These are phyloP conservation scores for Oryza brachyantha DNA, from an alignment of 176 grass and related monocot species.

Conservation along the genomic window DNA sequence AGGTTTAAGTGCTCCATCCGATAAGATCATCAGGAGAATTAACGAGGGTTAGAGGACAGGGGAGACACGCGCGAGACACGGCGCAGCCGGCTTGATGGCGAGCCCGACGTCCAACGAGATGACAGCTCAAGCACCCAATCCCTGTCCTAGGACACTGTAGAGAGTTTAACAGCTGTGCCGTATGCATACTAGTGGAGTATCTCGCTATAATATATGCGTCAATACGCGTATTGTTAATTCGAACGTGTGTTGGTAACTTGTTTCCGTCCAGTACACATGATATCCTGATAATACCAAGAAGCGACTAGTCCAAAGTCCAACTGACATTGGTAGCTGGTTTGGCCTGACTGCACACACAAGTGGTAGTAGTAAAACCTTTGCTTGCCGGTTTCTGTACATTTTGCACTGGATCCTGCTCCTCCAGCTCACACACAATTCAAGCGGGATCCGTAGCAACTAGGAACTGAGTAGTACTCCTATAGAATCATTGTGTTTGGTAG, in stretches of 20 bases:
- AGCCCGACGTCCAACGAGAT: constrained; percentile 4
- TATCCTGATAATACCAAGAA: neutral
- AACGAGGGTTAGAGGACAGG: neutral
- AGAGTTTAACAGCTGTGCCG: neutral
- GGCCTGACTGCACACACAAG: neutral
- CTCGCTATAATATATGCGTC: neutral
- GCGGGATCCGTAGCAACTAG: neutral
- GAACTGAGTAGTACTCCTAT: no score
- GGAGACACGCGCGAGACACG: constrained; percentile 38
- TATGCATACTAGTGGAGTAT: neutral
- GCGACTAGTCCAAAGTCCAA: neutral
- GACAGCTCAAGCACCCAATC: constrained; percentile 29
- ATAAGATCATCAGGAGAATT: neutral
- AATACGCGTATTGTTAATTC: neutral
- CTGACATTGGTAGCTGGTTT: neutral
- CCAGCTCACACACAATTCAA: no score
- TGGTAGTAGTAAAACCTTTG: neutral
- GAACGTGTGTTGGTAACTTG: neutral
- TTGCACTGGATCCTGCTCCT: no score
- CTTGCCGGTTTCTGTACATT: neutral
- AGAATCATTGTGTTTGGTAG: neutral
- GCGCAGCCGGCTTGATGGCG: constrained; percentile 34
- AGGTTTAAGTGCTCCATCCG: neutral
- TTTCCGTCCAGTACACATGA: neutral
- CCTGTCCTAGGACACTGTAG: neutral